Evolutionary conservation across 768 basidiomycete species (phyloP).

Genomic region (Phylloporus sp.): DNA sequence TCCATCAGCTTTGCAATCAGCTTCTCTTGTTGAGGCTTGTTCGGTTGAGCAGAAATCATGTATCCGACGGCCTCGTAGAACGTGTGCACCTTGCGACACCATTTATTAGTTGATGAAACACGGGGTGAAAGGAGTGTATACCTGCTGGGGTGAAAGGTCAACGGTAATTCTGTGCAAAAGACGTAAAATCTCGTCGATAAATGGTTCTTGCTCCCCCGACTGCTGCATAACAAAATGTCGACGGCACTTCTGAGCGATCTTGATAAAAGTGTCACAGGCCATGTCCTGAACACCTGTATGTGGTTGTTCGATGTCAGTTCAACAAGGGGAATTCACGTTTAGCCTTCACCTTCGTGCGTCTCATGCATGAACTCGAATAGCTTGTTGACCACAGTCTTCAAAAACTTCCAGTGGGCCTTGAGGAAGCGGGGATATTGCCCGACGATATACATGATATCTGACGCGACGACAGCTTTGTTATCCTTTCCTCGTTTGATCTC

Average conservation of each 20-base stretch:
- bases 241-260: slow-evolving; percentile 98
- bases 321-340: background rate
- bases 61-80: slow-evolving; percentile 99
- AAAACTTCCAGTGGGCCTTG: slow-evolving; percentile 99
- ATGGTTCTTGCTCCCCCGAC: slow-evolving; percentile 93
- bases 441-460: slow-evolving; percentile 98
- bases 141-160: slow-evolving; percentile 89
- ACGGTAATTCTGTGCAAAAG: slow-evolving; percentile 90
- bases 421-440: slow-evolving; percentile 99
- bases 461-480: slow-evolving; percentile 98
- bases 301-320: slow-evolving; percentile 1
- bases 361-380: slow-evolving; percentile 99
- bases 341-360: slow-evolving; percentile 80
- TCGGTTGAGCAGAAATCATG: slow-evolving; percentile 99
- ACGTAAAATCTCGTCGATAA: slow-evolving; percentile 95
- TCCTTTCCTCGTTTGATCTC: slow-evolving; percentile 99
- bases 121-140: slow-evolving; percentile 3
- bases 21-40: slow-evolving; percentile 95
- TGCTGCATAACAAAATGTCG: slow-evolving; percentile 99
- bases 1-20: slow-evolving; percentile 96
- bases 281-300: slow-evolving; percentile 93
- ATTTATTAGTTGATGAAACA: slow-evolving; percentile 8
- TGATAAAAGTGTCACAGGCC: slow-evolving; percentile 99
- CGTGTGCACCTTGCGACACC: slow-evolving; percentile 66
- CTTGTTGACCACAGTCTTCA: slow-evolving; percentile 99